Base-by-base conservation (phyloP, 768 basidiomycete species). In the Clitopilus hobsonii region DNA sequence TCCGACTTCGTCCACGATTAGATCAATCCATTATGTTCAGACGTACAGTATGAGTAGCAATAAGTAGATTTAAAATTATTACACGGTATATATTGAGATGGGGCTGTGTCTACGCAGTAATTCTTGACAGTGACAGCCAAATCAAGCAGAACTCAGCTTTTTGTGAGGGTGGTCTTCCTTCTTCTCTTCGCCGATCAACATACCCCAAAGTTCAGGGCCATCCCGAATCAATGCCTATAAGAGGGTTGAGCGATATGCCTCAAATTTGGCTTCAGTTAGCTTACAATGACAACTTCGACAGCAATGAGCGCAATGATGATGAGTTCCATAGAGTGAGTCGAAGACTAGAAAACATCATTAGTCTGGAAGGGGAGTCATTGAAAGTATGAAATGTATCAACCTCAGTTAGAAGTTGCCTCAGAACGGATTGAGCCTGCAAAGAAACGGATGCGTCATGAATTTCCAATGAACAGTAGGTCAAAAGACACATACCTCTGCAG, bases 221-320 rank as follows among this genome's bases (percentile, higher is more conserved):
- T 91, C 89, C 27, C 88, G 82, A 60, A 90, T 86, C 38, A 91
- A 74, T 13, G 85, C 86, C 87, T 90, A 53, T 18, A 32, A 52
- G 50, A 27, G 6, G 38, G 49, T 24, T 47, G 25, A 41, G 58
- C 52, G 22, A 56, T 58, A 27, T 13, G 5, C n/a, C 20, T 28
- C 5, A 7, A 48, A 16, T 38, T 13, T 1, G 30, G 28, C 23
- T 29, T 24, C n/a, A 11, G 28, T 28, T 49, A 26, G 73, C 85
- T 66, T 63, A 94, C 94, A 50, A 97, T 89, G 62, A 93, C 76
- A n/a, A 94, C 93, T 69, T 96, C 94, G 10, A 97, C 92, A 0
- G 94, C 91, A 63, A 98, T 97, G 49, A 98, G 86, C 1, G 83
- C 79, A 60, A 98, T 98, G 66, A 98, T 98, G 58, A 98, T 89